Conservation (phyloP, 495 filamentous ascomycete species). For the Talaromyces wortmannii region DNA sequence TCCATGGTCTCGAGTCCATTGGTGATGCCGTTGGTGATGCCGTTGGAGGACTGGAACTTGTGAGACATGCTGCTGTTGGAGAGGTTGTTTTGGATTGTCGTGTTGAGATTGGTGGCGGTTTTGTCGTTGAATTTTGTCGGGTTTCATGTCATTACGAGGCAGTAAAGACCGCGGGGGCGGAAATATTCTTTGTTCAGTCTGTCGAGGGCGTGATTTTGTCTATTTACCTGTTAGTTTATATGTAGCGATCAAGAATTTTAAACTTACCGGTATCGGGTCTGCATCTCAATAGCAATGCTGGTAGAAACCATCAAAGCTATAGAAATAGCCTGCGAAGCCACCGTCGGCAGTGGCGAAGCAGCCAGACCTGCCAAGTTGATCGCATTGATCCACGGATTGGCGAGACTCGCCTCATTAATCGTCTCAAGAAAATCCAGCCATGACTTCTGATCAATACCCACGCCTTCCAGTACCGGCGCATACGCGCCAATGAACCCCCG, state of each 20-base stretch:
- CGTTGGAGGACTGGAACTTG: slow-evolving; percentile 29
- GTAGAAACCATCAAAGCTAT: slow-evolving; percentile 31
- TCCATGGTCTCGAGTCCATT: slow-evolving; percentile 42
- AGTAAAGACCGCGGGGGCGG: slow-evolving; percentile 51
- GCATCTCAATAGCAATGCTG: slow-evolving; percentile 5
- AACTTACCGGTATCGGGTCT: slow-evolving; percentile 8
- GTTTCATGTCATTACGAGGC: slow-evolving; percentile 54
- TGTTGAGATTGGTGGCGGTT: slow-evolving; percentile 8
- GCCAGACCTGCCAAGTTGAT: slow-evolving; percentile 36
- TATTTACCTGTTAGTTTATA: not conserved
- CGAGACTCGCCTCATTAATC: slow-evolving; percentile 28
- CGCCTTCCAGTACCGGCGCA: slow-evolving; percentile 41
- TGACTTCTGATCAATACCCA: slow-evolving; percentile 41
- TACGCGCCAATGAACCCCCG: slow-evolving; percentile 36
- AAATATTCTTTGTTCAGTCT: slow-evolving; percentile 53
- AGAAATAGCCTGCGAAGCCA: slow-evolving; percentile 34
- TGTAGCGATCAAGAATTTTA: not conserved
- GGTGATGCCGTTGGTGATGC: slow-evolving; percentile 39
- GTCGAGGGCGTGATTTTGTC: slow-evolving; percentile 50
- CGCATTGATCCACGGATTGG: slow-evolving; percentile 25
- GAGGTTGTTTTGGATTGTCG: not conserved
- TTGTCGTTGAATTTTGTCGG: not conserved
- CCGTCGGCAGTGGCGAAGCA: slow-evolving; percentile 27
- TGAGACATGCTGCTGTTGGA: slow-evolving; percentile 1
- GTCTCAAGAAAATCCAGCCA: slow-evolving; percentile 49